A percentile compares a stretch with the other conserved stretches of the same genome.
These are phyloP conservation scores for Podospora australis DNA, from an alignment of 495 filamentous ascomycete species.

Conservation along the genomic window DNA sequence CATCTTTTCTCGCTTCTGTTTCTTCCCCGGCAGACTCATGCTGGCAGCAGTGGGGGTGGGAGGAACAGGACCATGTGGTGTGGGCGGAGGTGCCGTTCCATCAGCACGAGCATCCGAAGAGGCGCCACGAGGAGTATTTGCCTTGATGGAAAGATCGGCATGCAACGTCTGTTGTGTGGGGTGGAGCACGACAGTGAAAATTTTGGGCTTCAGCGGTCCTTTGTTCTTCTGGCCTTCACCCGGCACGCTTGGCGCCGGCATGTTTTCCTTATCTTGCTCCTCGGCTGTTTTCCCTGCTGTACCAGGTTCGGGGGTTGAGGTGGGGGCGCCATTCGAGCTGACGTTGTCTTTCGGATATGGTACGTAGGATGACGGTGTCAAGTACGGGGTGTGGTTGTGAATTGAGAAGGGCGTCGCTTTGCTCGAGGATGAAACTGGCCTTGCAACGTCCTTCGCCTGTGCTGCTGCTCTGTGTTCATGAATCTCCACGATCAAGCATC, in stretches of 20 bases:
- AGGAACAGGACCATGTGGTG: conserved; percentile 56
- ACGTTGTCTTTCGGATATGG: conserved; percentile 64
- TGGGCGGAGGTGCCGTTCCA: conserved; percentile 55
- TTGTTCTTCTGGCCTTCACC: conserved; percentile 46
- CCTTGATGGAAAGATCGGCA: conserved; percentile 67
- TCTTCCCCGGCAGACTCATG: conserved; percentile 59
- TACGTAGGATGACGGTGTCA: conserved; percentile 82
- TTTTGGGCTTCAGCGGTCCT: conserved; percentile 48
- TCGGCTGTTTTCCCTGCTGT: conserved; percentile 26
- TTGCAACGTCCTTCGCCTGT: conserved; percentile 50
- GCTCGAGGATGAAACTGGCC: conserved; percentile 48
- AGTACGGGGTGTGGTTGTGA: conserved; percentile 79
- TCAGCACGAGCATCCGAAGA: conserved; percentile 41
- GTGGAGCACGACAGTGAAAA: conserved; percentile 76
- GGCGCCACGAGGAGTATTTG: conserved; percentile 55
- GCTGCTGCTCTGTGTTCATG: conserved; percentile 72
- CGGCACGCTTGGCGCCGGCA: conserved; percentile 42
- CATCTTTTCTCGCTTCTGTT: conserved; percentile 61
- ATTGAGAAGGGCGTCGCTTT: conserved; percentile 69
- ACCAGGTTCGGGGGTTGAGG: conserved; percentile 15
- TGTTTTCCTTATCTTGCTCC: conserved; percentile 41
- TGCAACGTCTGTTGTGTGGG: conserved; percentile 71
- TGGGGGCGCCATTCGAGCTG: conserved; percentile 20
- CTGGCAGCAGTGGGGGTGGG: conserved; percentile 48
- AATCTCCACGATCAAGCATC: conserved; percentile 88